Conservation (phyloP, 2,329 filamentous ascomycete genomes). For the Neoarthrinium moseri region DNA sequence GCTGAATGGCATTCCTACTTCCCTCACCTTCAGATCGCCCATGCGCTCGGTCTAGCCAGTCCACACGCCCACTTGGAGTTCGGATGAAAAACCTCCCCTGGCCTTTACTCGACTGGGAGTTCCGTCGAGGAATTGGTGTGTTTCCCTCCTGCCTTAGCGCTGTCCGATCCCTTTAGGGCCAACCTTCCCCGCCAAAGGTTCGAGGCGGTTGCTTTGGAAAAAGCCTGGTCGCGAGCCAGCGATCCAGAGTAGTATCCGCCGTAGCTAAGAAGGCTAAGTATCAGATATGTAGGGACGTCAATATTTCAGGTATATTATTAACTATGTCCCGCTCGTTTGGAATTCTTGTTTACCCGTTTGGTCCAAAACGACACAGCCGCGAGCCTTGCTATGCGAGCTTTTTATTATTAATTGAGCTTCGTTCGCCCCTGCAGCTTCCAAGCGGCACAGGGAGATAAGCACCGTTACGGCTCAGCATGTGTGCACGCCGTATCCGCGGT, state of each 20-base stretch:
- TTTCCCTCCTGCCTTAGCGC: constrained; percentile 11
- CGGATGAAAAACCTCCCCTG: constrained; percentile 1
- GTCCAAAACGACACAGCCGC: background rate
- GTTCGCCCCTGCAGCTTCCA: too few relatives aligned
- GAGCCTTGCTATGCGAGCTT: too few relatives aligned
- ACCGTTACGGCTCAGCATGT: too few relatives aligned
- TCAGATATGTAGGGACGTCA: constrained; percentile 7
- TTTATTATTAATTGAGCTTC: too few relatives aligned
- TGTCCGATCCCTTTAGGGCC: constrained; percentile 2
- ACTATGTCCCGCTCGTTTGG: background rate
- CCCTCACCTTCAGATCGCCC: background rate
- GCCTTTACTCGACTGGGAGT: background rate
- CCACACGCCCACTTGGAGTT: background rate
- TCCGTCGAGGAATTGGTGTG: constrained; percentile 5
- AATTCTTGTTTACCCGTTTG: background rate
- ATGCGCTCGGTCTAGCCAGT: background rate
- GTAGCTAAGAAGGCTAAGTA: background rate
- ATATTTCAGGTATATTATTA: background rate
- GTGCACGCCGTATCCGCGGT: background rate
- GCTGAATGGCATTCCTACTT: background rate
- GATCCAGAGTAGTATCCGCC: background rate
- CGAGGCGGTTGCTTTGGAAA: constrained; percentile 9
- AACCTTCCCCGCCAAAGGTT: constrained; percentile 5
- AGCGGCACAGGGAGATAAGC: too few relatives aligned
- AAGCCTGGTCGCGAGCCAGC: background rate